phyloP scores from a whole-genome alignment of 2,329 filamentous ascomycete species.

The Fusarium redolens region DNA sequence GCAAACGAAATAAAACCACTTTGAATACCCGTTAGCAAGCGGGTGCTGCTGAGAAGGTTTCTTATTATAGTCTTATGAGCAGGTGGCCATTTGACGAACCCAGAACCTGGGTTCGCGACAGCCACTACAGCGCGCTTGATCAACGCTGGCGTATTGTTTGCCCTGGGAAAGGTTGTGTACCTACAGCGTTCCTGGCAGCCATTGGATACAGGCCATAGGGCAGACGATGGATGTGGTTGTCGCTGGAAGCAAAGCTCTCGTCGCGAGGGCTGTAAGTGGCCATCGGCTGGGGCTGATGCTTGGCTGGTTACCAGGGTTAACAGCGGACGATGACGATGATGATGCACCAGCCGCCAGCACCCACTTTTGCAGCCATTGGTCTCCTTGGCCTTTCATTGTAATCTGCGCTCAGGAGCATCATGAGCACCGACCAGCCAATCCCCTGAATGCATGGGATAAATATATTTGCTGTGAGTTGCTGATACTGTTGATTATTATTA shows the following conservation, averaged over 20 bases:
- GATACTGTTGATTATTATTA: slow-evolving; percentile 24
- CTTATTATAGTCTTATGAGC: slow-evolving; percentile 1
- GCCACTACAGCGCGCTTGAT: slow-evolving; percentile 12
- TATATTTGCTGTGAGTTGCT: slow-evolving; percentile 16
- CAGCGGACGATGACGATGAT: slow-evolving; percentile 31
- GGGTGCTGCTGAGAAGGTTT: slow-evolving; percentile 13
- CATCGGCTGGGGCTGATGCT: slow-evolving; percentile 28
- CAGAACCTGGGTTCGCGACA: slow-evolving; percentile 20
- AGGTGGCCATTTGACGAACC: not conserved
- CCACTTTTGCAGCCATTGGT: slow-evolving; percentile 36
- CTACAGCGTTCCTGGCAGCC: slow-evolving; percentile 18
- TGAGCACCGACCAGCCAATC: slow-evolving; percentile 38
- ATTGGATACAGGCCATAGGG: slow-evolving; percentile 27
- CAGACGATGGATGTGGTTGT: slow-evolving; percentile 21
- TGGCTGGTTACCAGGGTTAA: slow-evolving; percentile 27
- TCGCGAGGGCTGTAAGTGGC: slow-evolving; percentile 18
- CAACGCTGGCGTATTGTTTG: slow-evolving; percentile 12
- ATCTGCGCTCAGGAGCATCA: slow-evolving; percentile 35
- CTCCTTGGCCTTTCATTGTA: slow-evolving; percentile 25
- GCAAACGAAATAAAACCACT: not conserved
- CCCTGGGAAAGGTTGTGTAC: slow-evolving; percentile 8
- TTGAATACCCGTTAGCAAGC: not conserved
- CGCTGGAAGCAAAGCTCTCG: slow-evolving; percentile 18
- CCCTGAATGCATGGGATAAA: slow-evolving; percentile 34
- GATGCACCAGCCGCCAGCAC: slow-evolving; percentile 22